These are phyloP conservation scores for Aspergillus olivimuriae DNA, from an alignment of 495 filamentous ascomycete genomes.

Conservation along the genomic window DNA sequence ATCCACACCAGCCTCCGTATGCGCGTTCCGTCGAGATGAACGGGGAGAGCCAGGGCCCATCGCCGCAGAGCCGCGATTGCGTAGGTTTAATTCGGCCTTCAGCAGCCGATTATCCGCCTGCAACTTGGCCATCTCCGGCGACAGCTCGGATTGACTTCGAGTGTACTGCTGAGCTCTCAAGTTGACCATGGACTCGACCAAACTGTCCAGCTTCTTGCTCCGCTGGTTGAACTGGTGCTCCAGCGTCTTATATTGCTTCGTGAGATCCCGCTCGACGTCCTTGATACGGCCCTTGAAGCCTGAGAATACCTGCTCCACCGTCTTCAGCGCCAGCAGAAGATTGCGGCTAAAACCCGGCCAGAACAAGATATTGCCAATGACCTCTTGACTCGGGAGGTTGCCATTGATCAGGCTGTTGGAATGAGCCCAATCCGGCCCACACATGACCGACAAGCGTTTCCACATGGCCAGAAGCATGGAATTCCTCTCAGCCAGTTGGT, in stretches of 20 bases:
- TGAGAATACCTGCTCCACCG: conserved; percentile 73
- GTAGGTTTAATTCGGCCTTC: conserved; percentile 72
- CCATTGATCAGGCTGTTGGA: conserved; percentile 85
- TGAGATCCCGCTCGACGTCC: conserved; percentile 77
- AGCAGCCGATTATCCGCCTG: conserved; percentile 75
- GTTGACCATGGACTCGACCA: conserved; percentile 65
- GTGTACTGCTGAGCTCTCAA: conserved; percentile 32
- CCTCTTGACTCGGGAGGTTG: conserved; percentile 73
- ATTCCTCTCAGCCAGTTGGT: conserved; percentile 86
- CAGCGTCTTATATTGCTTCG: conserved; percentile 82
- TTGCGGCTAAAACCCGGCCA: conserved; percentile 85
- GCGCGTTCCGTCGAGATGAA: conserved; percentile 4
- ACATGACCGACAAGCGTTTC: conserved; percentile 79
- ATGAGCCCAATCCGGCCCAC: conserved; percentile 87
- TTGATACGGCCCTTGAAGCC: conserved; percentile 76
- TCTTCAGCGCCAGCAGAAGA: conserved; percentile 78
- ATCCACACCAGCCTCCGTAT: conserved; percentile 12
- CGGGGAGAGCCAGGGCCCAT: conserved; percentile 26
- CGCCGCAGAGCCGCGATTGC: conserved; percentile 25
- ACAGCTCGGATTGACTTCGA: conserved; percentile 39
- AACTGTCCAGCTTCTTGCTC: conserved; percentile 77
- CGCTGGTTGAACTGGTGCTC: conserved; percentile 74
- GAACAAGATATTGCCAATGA: conserved; percentile 64
- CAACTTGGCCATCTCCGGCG: conserved; percentile 60
- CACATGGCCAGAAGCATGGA: conserved; percentile 77